Evolutionary conservation across 352 stramenopile genomes (phyloP), one percentile per base, ranked within the genome.

Genomic region (Phytophthora nicotianae): DNA sequence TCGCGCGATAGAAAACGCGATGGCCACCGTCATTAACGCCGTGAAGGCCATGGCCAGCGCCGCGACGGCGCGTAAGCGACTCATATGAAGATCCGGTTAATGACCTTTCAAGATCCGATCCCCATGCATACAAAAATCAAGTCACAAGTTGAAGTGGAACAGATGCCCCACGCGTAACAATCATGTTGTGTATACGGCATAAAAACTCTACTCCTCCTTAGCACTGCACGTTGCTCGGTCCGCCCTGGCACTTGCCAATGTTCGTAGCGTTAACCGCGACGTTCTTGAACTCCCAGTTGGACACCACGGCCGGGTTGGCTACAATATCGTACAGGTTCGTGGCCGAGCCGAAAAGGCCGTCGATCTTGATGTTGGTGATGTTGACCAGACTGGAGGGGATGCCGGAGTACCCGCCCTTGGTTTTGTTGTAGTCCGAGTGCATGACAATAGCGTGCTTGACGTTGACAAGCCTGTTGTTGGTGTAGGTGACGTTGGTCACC

Each of bases 1-100:
- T 40, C 65, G 74, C 14, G 64, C 68, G 42, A 84, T 71, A 8
- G 40, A 46, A 37, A 84, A 75, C 23, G 72, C 62, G 11, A 64
- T 27, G 23, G 65, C 10, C 52, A 83, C 43, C n/a, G 75, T 77
- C 43, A 63, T 27, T 16, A 73, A 21, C 35, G 68, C 68, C 19
- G 69, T 50, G 23, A 49, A 52, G 6, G 62, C 64, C 9, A 58
- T 66, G 35, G 68, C 57, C 26, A 66, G 42, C 35, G 62, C 68
- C 2, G 33, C 60, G 16, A 70, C 40, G 2, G 61, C 66, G 5
- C 66, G 54, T 32, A 70, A 50, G 11, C 55, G 61, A 50, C 66
- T 70, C 66, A 74, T 73, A 0, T 24, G 40, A 10, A 32, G 43
- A 58, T 58, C 29, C 1, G 20, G 8, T 23, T 24, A 38, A 42